A percentile compares a stretch with the other conserved stretches of the same genome.
Evolutionary conservation across 75 land plant species (phyloP).

Genomic region (Picea glauca): DNA sequence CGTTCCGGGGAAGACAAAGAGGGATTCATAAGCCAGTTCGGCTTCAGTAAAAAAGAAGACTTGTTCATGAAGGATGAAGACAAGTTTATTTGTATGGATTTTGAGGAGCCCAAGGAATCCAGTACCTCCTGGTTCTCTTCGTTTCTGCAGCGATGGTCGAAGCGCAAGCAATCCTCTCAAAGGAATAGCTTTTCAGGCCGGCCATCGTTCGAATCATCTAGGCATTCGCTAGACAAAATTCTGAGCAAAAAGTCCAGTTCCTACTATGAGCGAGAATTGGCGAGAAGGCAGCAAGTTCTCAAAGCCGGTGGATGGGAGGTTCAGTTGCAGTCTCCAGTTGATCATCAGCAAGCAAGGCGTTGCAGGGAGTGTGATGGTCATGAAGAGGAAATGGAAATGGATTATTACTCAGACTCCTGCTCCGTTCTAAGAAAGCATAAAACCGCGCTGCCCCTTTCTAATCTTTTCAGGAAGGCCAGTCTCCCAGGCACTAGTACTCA

Average conservation of each 20-base stretch:
- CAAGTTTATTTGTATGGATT: not conserved
- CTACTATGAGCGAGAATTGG: not conserved
- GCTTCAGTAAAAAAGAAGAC: too few relatives aligned
- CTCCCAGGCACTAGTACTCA: too few relatives aligned
- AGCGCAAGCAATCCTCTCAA: not conserved
- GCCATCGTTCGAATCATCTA: not conserved
- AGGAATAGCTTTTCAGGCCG: not conserved
- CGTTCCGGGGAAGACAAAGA: too few relatives aligned
- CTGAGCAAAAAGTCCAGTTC: not conserved
- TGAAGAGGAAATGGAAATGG: not conserved
- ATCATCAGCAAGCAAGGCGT: not conserved
- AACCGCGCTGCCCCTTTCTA: not conserved
- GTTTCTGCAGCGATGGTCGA: not conserved
- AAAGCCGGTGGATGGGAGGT: slow-evolving; percentile 5
- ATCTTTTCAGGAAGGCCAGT: not conserved
- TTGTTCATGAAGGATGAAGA: not conserved
- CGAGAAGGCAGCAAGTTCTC: not conserved
- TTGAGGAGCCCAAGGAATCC: not conserved
- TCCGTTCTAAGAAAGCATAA: not conserved
- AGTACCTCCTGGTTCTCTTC: not conserved
- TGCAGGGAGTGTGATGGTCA: not conserved
- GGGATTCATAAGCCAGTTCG: too few relatives aligned
- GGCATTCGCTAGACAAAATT: not conserved
- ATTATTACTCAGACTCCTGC: not conserved
- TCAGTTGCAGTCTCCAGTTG: not conserved